These are phyloP conservation scores for Biscogniauxia mediterranea DNA, from an alignment of 2,329 filamentous ascomycete species.

Conservation along the genomic window DNA sequence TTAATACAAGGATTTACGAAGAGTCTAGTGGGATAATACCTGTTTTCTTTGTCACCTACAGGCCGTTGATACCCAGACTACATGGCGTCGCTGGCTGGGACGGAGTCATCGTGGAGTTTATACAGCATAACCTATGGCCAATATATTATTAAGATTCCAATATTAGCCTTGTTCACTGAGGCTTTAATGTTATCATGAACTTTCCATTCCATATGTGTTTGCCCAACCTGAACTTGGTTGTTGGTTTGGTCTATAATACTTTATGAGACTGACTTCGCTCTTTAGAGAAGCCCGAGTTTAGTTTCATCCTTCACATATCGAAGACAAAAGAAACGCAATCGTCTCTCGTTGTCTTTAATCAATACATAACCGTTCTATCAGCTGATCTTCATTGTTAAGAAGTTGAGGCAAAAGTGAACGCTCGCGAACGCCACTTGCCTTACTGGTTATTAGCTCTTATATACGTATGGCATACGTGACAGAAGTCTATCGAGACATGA, in stretches of 20 bases:
- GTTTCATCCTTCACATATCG: background rate
- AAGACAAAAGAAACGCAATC: too few relatives aligned
- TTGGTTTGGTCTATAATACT: background rate
- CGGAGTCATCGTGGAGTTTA: conserved; percentile 3
- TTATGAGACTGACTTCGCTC: background rate
- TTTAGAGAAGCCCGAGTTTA: background rate
- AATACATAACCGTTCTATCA: too few relatives aligned
- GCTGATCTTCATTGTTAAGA: too few relatives aligned
- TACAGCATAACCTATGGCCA: background rate
- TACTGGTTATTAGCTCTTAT: too few relatives aligned
- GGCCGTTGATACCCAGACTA: background rate
- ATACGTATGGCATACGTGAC: too few relatives aligned
- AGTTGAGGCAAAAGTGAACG: too few relatives aligned
- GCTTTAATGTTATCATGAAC: background rate
- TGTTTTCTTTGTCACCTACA: background rate
- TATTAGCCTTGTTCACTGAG: background rate
- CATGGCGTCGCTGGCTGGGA: conserved; percentile 5
- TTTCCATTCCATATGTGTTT: background rate
- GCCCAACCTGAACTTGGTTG: background rate
- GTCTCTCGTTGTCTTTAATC: too few relatives aligned
- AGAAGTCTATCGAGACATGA: too few relatives aligned
- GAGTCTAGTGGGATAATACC: background rate
- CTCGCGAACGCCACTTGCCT: too few relatives aligned
- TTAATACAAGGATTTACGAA: background rate
- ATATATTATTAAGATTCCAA: background rate